phyloP scores from a whole-genome alignment of 2,329 filamentous ascomycete genomes.

The Zymoseptoria brevis region DNA sequence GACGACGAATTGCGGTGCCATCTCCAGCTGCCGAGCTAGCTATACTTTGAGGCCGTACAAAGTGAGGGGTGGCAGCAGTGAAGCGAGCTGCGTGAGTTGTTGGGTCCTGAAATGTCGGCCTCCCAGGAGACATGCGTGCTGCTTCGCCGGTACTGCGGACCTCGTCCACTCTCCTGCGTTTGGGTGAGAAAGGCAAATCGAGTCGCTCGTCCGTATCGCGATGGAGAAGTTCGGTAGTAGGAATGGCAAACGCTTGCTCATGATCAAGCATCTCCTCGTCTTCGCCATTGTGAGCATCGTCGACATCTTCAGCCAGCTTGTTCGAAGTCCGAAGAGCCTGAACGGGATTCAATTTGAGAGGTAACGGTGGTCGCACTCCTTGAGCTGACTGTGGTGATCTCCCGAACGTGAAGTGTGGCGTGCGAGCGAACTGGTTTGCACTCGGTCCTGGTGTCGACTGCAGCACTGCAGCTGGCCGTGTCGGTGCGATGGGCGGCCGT shows the following conservation, averaged over 20 bases:
- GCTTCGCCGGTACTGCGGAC: neutral
- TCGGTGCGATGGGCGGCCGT: neutral
- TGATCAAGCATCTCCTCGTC: constrained; percentile 26
- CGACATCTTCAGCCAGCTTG: constrained; percentile 19
- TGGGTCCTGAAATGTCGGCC: constrained; percentile 13
- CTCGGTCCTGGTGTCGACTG: constrained; percentile 2
- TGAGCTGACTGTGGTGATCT: constrained; percentile 1
- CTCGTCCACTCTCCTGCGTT: constrained; percentile 22
- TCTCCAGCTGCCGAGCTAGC: constrained; percentile 6
- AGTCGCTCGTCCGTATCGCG: constrained; percentile 2
- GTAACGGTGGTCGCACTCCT: constrained; percentile 3
- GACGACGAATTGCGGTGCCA: constrained; percentile 20
- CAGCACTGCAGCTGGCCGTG: constrained; percentile 4
- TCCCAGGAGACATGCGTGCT: constrained; percentile 6
- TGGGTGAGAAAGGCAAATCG: constrained; percentile 22
- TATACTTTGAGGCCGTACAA: constrained; percentile 9
- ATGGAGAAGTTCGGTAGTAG: constrained; percentile 9
- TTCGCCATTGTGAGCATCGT: constrained; percentile 15
- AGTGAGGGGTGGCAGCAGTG: constrained; percentile 5
- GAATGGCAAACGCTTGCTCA: constrained; percentile 8
- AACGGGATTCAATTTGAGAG: constrained; percentile 8
- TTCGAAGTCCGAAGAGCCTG: constrained; percentile 11
- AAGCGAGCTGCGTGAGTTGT: constrained; percentile 13
- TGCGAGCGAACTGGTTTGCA: constrained; percentile 20
- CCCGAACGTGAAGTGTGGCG: constrained; percentile 20